Conservation (phyloP, 2,329 filamentous ascomycete species). For the Colletotrichum tanaceti region DNA sequence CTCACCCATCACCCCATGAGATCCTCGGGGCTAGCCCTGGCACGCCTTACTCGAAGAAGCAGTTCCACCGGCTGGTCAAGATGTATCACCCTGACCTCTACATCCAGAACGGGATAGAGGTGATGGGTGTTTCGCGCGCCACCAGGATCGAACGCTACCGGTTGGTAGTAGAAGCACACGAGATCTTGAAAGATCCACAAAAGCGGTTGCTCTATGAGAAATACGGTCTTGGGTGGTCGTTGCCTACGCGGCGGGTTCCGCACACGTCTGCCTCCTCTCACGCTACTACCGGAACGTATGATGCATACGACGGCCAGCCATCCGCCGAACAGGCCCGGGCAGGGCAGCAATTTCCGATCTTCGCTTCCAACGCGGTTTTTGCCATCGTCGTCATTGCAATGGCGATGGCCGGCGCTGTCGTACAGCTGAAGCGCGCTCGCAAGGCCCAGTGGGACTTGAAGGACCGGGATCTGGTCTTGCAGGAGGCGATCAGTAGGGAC, state of each 20-base stretch:
- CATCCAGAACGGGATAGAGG: background rate
- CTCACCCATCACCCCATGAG: slow-evolving; percentile 40
- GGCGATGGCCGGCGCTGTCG: slow-evolving; percentile 30
- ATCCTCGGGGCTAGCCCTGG: slow-evolving; percentile 29
- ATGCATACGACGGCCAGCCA: background rate
- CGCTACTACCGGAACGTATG: background rate
- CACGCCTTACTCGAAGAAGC: slow-evolving; percentile 37
- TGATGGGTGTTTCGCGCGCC: background rate
- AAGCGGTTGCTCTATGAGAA: slow-evolving; percentile 37
- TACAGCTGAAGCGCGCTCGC: slow-evolving; percentile 23
- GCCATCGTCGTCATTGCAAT: slow-evolving; percentile 35
- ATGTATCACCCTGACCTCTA: slow-evolving; percentile 42
- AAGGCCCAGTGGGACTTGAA: slow-evolving; percentile 12
- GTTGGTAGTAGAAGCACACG: slow-evolving; percentile 40
- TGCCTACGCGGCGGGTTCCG: background rate
- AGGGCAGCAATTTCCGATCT: slow-evolving; percentile 19
- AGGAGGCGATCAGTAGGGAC: slow-evolving; percentile 24
- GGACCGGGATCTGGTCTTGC: slow-evolving; percentile 11
- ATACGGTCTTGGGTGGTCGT: slow-evolving; percentile 30
- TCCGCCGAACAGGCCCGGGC: background rate
- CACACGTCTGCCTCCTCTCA: background rate
- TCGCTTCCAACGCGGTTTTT: slow-evolving; percentile 36
- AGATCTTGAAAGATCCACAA: slow-evolving; percentile 36
- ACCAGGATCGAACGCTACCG: slow-evolving; percentile 38
- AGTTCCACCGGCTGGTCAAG: slow-evolving; percentile 42